Evolutionary conservation across 2,329 filamentous ascomycete genomes (phyloP).

Genomic region (Xylariaceae sp.): DNA sequence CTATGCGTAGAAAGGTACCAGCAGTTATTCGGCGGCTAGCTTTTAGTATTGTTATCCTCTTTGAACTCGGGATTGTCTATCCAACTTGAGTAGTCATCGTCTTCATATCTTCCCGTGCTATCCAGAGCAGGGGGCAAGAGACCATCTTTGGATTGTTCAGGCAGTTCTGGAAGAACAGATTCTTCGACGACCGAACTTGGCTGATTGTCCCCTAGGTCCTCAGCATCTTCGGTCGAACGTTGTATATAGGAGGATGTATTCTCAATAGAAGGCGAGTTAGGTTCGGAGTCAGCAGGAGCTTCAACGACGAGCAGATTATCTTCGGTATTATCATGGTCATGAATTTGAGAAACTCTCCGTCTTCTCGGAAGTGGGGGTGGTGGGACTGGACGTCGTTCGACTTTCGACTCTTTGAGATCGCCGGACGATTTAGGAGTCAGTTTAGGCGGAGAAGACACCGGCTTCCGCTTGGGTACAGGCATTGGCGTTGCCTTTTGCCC

Average conservation of each 20-base stretch:
- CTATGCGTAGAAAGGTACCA: no score
- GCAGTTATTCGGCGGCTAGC: no score
- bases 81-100: conserved; percentile 33
- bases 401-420: conserved; percentile 21
- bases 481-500: conserved; percentile 28
- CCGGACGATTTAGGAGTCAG: conserved; percentile 21
- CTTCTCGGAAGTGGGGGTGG: conserved; percentile 30
- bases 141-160: neutral
- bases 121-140: conserved; percentile 1
- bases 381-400: conserved; percentile 28
- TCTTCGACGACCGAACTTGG: conserved; percentile 10
- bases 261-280: conserved; percentile 25
- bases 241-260: conserved; percentile 20
- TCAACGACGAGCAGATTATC: conserved; percentile 33
- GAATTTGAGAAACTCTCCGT: conserved; percentile 30
- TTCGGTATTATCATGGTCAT: conserved; percentile 23
- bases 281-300: conserved; percentile 32
- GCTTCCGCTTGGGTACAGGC: conserved; percentile 28
- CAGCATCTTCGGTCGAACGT: conserved; percentile 31
- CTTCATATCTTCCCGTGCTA: conserved; percentile 12
- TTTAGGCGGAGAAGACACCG: conserved; percentile 24
- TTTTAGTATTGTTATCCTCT: conserved; percentile 3
- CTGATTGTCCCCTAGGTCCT: conserved; percentile 20
- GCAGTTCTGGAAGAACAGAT: conserved; percentile 5
- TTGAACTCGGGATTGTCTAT: conserved; percentile 29